Base-by-base conservation (phyloP, 2,329 filamentous ascomycete genomes). In the Fusarium sp. region DNA sequence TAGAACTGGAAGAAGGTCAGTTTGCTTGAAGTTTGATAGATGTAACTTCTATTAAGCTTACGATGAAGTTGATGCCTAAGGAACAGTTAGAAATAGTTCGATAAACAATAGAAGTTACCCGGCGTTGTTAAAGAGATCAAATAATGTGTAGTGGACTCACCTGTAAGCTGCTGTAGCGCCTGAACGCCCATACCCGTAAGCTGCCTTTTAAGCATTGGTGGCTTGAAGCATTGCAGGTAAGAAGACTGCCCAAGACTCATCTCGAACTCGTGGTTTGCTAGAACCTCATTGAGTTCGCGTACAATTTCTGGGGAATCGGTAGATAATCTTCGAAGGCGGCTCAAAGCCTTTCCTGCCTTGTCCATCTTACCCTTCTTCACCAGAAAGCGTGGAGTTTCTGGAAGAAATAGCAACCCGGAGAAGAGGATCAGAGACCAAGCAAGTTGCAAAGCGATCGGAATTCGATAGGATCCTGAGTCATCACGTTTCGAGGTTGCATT, bases 351-450 rank as follows among this genome's bases (percentile, higher is more conserved):
- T 29, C 36, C 36, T 5, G 48, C 48, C 15, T 51, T 50, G 18
- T 11, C 66, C 63, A 56, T 84, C 85, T 47, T 25, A 1, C 20
- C 37, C 31, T 80, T 80, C 77, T 89, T 91, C 77, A 93, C 88
- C 17, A 91, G 80, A 76, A 83, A 94, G 13, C 91, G 87, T 2
- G 91, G 91, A 0, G 91, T 92, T 74, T 94, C 91, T 9, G 91
- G 91, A 2, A 94, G 84, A 50, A 92, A 62, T 21, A 90, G 62
- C 81, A 93, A 85, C 53, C 91, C 91, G 31, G 66, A 40, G 53
- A 89, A 85, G 18, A 93, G 84, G 62, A 93, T 84, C 20, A 92
- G 75, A 9, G 90, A 87, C 89, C 90, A 93, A 4, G 84, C 81
- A 61, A 93, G 91, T 72, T 90, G 88, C 1, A 90, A 72, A 4